Evolutionary conservation across 1,139 yeast genomes (phyloP).

Genomic region (Debaryomyces subglobosus): DNA sequence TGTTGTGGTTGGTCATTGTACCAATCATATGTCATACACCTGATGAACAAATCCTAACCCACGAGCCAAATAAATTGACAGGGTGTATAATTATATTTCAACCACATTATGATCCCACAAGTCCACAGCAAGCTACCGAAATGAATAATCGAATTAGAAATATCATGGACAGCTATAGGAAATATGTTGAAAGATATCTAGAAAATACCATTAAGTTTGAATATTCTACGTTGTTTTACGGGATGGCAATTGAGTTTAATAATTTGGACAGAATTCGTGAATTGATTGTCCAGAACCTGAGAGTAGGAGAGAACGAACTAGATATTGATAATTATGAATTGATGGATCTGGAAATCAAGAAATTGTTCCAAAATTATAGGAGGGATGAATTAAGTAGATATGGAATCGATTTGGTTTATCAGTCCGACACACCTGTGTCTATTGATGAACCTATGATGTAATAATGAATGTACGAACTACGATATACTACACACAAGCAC

Average conservation of each 20-base stretch:
- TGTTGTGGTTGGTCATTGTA: not conserved
- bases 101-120: constrained; percentile 1
- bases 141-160: not conserved
- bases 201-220: constrained; percentile 11
- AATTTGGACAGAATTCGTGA: constrained; percentile 4
- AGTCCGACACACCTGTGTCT: constrained; percentile 6
- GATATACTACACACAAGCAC: not conserved
- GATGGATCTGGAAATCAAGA: not conserved
- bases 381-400: constrained; percentile 6
- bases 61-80: not conserved
- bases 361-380: constrained; percentile 3
- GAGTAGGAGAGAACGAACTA: not conserved
- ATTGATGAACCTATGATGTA: constrained; percentile 4
- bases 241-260: constrained; percentile 15
- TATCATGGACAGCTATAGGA: constrained; percentile 10
- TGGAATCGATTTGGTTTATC: constrained; percentile 9
- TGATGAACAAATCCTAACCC: not conserved
- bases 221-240: constrained; percentile 15
- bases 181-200: constrained; percentile 9
- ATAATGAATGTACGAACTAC: constrained; percentile 2
- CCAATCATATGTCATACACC: constrained; percentile 2
- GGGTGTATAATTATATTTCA: constrained; percentile 1
- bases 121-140: not conserved
- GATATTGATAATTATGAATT: constrained; percentile 1
- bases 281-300: not conserved